A percentile compares a stretch with the other conserved stretches of the same genome.
phyloP scores from a whole-genome alignment of 2,329 filamentous ascomycete species.

The Colletotrichum orbiculare region DNA sequence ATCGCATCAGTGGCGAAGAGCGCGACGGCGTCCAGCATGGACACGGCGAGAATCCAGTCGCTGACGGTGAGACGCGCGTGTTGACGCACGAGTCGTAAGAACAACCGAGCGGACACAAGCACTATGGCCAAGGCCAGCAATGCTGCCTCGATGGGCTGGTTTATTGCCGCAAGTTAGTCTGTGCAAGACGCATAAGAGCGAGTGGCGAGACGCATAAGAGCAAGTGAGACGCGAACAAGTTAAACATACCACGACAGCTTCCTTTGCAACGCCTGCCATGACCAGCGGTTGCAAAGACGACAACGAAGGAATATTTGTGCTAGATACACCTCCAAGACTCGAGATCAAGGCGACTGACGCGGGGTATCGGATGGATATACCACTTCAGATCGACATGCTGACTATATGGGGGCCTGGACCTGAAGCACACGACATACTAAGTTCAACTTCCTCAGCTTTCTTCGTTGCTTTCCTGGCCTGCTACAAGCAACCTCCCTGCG shows the following conservation, averaged over 20 bases:
- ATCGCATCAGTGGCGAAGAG: constrained; percentile 42
- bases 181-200: neutral
- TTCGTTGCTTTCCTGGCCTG: too few relatives aligned
- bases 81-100: constrained; percentile 42
- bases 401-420: too few relatives aligned
- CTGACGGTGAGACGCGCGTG: constrained; percentile 42
- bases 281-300: neutral
- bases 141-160: constrained; percentile 43
- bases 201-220: neutral
- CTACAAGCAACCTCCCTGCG: too few relatives aligned
- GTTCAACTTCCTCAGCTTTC: too few relatives aligned
- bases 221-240: neutral
- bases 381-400: too few relatives aligned
- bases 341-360: too few relatives aligned
- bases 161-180: constrained; percentile 12
- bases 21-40: constrained; percentile 41
- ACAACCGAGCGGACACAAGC: constrained; percentile 40
- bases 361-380: too few relatives aligned
- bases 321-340: too few relatives aligned
- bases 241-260: constrained; percentile 35
- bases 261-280: constrained; percentile 34
- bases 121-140: constrained; percentile 40
- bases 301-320: too few relatives aligned
- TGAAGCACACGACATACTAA: too few relatives aligned
- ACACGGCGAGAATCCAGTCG: constrained; percentile 44